Evolutionary conservation across 1,284 basidiomycete genomes (phyloP), one percentile per base, ranked within the genome.

Genomic region (Thecaphora thlaspeos): DNA sequence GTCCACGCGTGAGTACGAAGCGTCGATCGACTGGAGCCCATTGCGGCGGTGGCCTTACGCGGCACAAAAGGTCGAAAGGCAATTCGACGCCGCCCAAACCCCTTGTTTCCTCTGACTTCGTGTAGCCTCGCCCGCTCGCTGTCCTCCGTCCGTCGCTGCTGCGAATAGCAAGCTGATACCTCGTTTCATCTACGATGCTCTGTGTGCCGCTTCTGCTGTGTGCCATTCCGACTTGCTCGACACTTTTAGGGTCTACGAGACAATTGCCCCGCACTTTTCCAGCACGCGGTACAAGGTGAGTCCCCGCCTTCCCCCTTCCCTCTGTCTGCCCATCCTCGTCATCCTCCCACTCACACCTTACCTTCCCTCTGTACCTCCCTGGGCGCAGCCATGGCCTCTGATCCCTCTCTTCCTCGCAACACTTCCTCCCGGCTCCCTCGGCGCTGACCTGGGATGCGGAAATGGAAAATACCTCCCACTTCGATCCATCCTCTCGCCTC

Each of bases 391-490:
- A 55, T 99, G 94, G 94, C 94, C 94, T 0, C 85, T 97, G 56
- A 90, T 97, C 43, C 83, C 87, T 11, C 77, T 81, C 18, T 99
- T 97, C 76, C 82, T 98, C 34, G 81, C 83, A 5, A 83, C 83
- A 17, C 77, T 97, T 2, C 86, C 89, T 3, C 79, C 85, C 9
- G 88, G 90, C 21, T 88, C 85, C 76, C 79, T 97, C 21, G 94
- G 95, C 5, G 84, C 96, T 15, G 95, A 99, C 78, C 87, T 91
- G 12, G 95, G 95, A 9, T 93, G 91, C 18, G 95, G 95, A 0
- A 99, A 99, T 68, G 95, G 95, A 41, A 97, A 97, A 82, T 97
- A 97, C 78, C 84, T 98, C 1, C 71, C 70, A 7, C 52, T 77
- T 17, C 53, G 71, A 5, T 77, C 76, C 26, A 58, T 51, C 9